Conservation (phyloP, 345 rosid genomes). For the Eucalyptus sp. region DNA sequence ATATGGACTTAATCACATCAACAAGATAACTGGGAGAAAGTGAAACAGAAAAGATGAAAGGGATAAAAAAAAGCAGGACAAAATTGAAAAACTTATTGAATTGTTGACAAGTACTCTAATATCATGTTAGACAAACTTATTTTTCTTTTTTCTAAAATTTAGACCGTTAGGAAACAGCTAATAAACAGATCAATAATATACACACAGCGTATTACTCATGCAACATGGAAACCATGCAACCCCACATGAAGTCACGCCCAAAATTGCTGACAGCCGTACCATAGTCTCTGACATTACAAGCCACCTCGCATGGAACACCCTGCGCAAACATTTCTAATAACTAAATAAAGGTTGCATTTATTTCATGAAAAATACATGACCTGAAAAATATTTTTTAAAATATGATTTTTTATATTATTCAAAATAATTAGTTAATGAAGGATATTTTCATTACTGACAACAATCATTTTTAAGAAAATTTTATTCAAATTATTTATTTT, state of each 20-base stretch:
- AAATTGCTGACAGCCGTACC: too few relatives aligned
- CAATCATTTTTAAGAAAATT: not conserved
- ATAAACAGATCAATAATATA: too few relatives aligned
- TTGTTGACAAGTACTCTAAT: not conserved
- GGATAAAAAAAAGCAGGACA: not conserved
- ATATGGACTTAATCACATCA: not conserved
- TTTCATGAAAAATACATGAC: rapidly evolving
- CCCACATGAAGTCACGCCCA: too few relatives aligned
- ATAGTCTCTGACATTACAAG: too few relatives aligned
- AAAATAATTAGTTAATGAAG: not conserved
- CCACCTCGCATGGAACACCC: too few relatives aligned
- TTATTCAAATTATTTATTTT: not conserved
- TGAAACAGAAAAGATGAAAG: not conserved
- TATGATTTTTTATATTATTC: rapidly evolving
- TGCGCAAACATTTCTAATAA: too few relatives aligned
- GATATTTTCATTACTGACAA: not conserved
- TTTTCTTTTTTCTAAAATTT: not conserved
- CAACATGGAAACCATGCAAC: too few relatives aligned
- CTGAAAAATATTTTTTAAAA: not conserved
- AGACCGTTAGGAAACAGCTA: too few relatives aligned
- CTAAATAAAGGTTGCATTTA: not conserved
- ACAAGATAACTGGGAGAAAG: not conserved
- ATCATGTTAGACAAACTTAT: too few relatives aligned
- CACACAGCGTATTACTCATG: too few relatives aligned
- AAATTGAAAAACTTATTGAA: not conserved